phyloP scores from a whole-genome alignment of 257 asterid genomes.

The Nicotiana otophora region DNA sequence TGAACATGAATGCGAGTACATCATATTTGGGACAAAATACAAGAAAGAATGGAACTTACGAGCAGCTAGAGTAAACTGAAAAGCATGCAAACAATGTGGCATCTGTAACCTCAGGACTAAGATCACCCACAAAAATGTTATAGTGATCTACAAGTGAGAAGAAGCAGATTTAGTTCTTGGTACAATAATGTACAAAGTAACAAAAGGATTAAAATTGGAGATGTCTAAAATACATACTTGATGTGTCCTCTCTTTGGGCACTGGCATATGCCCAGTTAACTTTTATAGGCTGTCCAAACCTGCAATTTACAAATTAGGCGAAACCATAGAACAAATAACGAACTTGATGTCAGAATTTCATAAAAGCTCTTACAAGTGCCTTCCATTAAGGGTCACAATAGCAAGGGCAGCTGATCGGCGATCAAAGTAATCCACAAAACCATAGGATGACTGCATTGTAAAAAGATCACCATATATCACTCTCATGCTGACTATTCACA shows the following conservation, averaged over 20 bases:
- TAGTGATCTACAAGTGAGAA: conserved; percentile 50
- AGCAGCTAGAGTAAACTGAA: conserved; percentile 60
- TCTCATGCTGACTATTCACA: not conserved
- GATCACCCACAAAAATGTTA: conserved; percentile 86
- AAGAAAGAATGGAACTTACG: conserved; percentile 38
- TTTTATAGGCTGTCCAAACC: conserved; percentile 85
- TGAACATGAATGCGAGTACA: not conserved
- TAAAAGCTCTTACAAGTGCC: conserved; percentile 56
- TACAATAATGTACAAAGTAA: not conserved
- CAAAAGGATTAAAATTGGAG: not conserved
- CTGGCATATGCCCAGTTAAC: conserved; percentile 93
- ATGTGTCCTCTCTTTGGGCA: conserved; percentile 83
- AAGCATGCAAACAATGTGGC: conserved; percentile 69
- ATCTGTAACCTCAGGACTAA: conserved; percentile 92
- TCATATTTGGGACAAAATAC: not conserved
- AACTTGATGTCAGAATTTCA: not conserved
- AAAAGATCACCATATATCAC: not conserved
- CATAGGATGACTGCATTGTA: conserved; percentile 72
- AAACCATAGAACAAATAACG: not conserved
- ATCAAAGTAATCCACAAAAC: conserved; percentile 85
- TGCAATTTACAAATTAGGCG: conserved; percentile 18
- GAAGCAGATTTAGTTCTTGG: not conserved
- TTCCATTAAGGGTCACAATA: conserved; percentile 63
- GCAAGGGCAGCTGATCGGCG: conserved; percentile 78
- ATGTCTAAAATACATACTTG: conserved; percentile 32